These are phyloP conservation scores for Penicillium manginii DNA, from an alignment of 495 filamentous ascomycete species.

Conservation along the genomic window DNA sequence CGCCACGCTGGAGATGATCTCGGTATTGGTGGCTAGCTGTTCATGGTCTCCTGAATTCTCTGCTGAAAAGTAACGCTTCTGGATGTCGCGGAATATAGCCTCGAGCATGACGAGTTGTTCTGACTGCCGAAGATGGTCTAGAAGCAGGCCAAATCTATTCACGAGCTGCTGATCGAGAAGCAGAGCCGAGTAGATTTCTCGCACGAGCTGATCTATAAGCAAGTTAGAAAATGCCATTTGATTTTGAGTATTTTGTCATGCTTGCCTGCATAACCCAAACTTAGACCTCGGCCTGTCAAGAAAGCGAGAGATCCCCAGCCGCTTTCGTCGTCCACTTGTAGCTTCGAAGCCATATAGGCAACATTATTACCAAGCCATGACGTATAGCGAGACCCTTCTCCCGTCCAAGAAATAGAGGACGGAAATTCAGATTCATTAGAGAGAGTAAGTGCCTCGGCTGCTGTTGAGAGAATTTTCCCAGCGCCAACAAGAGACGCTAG, in stretches of 20 bases:
- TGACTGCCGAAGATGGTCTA: slow-evolving; percentile 51
- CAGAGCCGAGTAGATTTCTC: slow-evolving; percentile 49
- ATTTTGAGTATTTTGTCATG: not conserved
- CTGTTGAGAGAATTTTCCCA: slow-evolving; percentile 70
- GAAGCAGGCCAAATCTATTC: slow-evolving; percentile 42
- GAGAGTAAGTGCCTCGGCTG: slow-evolving; percentile 74
- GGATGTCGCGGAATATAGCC: slow-evolving; percentile 60
- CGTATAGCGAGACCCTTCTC: slow-evolving; percentile 65
- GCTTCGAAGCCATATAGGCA: slow-evolving; percentile 49
- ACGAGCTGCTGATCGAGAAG: slow-evolving; percentile 37
- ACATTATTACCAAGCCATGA: slow-evolving; percentile 80
- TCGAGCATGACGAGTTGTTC: slow-evolving; percentile 64
- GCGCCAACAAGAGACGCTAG: slow-evolving; percentile 65
- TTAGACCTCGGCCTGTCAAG: slow-evolving; percentile 66
- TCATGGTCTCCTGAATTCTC: slow-evolving; percentile 12
- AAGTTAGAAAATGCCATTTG: slow-evolving; percentile 22
- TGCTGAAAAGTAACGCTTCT: slow-evolving; percentile 53
- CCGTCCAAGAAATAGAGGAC: slow-evolving; percentile 61
- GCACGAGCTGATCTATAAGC: slow-evolving; percentile 58
- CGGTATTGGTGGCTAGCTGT: slow-evolving; percentile 5
- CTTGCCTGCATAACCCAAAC: slow-evolving; percentile 75
- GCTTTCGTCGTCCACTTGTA: slow-evolving; percentile 40
- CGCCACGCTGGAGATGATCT: slow-evolving; percentile 41
- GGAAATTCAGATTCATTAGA: slow-evolving; percentile 34
- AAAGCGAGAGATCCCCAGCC: slow-evolving; percentile 59